Evolutionary conservation across 2,329 filamentous ascomycete genomes (phyloP), one percentile per base, ranked within the genome.

Genomic region (Colletotrichum sp.): DNA sequence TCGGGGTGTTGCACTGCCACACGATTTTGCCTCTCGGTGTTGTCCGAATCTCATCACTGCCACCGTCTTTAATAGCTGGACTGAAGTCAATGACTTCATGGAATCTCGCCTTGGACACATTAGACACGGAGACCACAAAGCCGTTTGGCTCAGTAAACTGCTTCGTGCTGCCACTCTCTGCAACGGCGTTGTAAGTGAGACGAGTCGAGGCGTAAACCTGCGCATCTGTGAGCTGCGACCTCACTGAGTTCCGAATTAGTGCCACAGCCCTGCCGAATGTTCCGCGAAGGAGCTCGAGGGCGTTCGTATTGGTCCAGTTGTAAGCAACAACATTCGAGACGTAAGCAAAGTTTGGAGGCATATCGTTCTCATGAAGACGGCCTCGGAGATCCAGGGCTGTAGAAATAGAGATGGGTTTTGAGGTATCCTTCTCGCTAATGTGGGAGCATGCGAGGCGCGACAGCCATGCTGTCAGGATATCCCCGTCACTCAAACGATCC

Each of bases 1-100:
- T 32, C 8, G 70, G 70, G 1, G 63, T 75, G 8, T 73, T 73
- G 32, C 73, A 75, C 57, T 75, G 69, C 70, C 73, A 75, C 12
- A 67, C 69, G 28, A 75, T 75, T 43, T 30, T 73, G 6, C 73
- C 73, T 32, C 32, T 75, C 6, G 73, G 69, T 21, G 69, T 72
- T 26, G 32, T 26, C n/a, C 69, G 32, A 7, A 43, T 70, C 30
- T 26, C 63, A 7, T 64, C 43, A 15, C 18, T 32, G 8, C 10
- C 63, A 5, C 55, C 26, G 9, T 10, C 13, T 26, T 32, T 36
- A 6, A 61, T 55, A 2, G 74, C 74, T 7, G 74, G 74, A n/a
- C 74, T 55, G 16, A 76, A 76, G 43, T 76, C 74, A 9, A 76
- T 67, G 24, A 74, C 48, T 60, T 76, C 71, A 5, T 74, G 71